Evolutionary conservation across 441 rosid genomes (phyloP), one percentile per base, ranked within the genome.

Genomic region (Bruguiera hainesii): DNA sequence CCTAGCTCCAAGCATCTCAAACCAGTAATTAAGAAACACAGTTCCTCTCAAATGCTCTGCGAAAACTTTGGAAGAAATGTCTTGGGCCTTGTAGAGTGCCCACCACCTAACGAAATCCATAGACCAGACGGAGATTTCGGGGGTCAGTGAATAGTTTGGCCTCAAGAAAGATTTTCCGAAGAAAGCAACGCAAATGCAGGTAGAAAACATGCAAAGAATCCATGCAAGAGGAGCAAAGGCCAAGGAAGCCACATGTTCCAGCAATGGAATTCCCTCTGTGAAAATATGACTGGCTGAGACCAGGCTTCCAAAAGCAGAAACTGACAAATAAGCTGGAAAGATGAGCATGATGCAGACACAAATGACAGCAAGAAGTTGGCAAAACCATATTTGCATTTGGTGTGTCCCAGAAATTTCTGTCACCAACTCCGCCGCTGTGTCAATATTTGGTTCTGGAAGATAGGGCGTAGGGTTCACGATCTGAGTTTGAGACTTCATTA

Each of bases 61-160:
- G 53, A 88, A 78, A 70, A 84, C 87, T 75, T 75, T 84, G 5
- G 89, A 83, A 65, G 94, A 73, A 73, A 81, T 73, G 72, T 84
- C 85, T 56, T 86, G 89, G 61, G 71, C 84, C 76, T 84, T 88
- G 73, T 86, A 88, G 25, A 88, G 91, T 64, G 89, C 87, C 94
- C 89, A 88, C 94, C 91, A 88, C 76, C 77, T 84, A 10, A 88
- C 83, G 66, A 84, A 88, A 56, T 84, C 83, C 25, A 64, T 3
- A 20, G 91, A 88, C 88, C 87, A 88, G 33, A 88, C 81, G 50
- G 87, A 77, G 60, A 81, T 61, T 61, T 86, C 86, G 46, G 83
- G 85, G 64, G 66, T 74, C 64, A 88, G 67, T 16, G 83, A 73
- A 56, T 88, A 84, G 61, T 88, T 86, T 59, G 90, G 88, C 65